Base-by-base conservation (phyloP, 2,329 filamentous ascomycete species). In the Calycina marina region DNA sequence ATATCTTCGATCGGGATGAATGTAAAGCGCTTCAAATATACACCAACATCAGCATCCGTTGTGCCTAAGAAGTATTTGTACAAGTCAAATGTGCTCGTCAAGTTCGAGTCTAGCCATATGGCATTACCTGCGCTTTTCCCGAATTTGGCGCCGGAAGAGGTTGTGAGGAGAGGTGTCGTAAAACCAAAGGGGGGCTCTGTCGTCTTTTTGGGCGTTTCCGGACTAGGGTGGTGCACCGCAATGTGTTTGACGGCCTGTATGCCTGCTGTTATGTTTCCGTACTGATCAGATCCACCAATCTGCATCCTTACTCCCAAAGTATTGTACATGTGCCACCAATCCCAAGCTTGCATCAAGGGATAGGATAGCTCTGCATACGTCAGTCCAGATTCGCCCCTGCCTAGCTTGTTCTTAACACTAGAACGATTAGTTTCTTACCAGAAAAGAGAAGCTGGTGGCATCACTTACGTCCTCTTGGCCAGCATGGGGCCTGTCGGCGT, bases 61-160 rank as follows among this genome's bases (percentile, higher is more conserved):
- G 79, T 77, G 31, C 83, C 72, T 41, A 94, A 65, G 47, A 96
- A 90, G 61, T 88, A 94, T 53, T 86, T 65, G 53, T 96, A 96
- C 1, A 96, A 64, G 36, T 96, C 84, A 49, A 88, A 94, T 0
- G 75, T 62, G 17, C 69, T 75, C 2, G 88, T 93, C 68, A 84
- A 70, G 46, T 77, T 74, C 32, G 67, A 65, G 53, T 94, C 84
- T 3, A 98, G 68, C 90, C 90, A 98, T 20, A 98, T 59, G 2
- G 88, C 86, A 53, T 96, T 96, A 15, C 86, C 88, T 2, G 84
- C 80, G 40, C 77, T 92, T 61, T 98, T 98, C 31, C 90, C 90
- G 46, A 96, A 86, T 56, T 98, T 98, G 51, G 72, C 73, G 12
- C 90, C 90, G 1, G 80, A 71, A 1, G 81, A 65, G 32, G 88